Evolutionary conservation across 208 protist genomes (phyloP).

Genomic region (Histomonas meleagridis): DNA sequence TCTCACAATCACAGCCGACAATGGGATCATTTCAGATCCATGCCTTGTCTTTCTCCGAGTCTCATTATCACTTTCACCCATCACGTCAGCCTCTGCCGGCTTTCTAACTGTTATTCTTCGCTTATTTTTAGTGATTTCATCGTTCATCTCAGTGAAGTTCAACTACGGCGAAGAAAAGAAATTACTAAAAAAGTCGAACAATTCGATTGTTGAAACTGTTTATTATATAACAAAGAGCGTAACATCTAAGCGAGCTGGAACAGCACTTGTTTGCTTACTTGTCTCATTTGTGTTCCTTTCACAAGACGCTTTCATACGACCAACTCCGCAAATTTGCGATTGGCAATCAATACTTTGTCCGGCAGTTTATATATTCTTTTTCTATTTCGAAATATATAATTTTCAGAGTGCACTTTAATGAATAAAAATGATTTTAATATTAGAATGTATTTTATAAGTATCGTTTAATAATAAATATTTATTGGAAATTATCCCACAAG

Average conservation of each 20-base stretch:
- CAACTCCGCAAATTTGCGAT: not conserved
- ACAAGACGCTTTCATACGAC: not conserved
- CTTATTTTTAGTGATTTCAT: not conserved
- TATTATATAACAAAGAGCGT: not conserved
- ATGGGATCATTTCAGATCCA: not conserved
- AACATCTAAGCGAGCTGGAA: not conserved
- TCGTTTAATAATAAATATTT: too few relatives aligned
- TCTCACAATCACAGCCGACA: not conserved
- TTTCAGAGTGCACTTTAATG: not conserved
- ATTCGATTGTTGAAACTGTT: not conserved
- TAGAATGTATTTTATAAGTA: too few relatives aligned
- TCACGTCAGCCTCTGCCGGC: not conserved
- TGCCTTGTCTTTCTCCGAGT: not conserved
- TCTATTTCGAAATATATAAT: not conserved
- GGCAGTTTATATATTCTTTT: not conserved
- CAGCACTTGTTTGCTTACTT: not conserved
- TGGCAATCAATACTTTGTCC: not conserved
- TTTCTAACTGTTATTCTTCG: not conserved
- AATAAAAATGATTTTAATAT: too few relatives aligned
- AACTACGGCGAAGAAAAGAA: not conserved
- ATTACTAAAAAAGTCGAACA: too few relatives aligned
- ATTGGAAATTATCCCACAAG: too few relatives aligned
- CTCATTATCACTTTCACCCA: not conserved
- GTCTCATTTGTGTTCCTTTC: not conserved
- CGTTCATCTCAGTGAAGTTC: not conserved